A percentile compares a stretch with the other conserved stretches of the same genome.
Conservation (phyloP, 106 monocot species). For the Dioscorea alata region DNA sequence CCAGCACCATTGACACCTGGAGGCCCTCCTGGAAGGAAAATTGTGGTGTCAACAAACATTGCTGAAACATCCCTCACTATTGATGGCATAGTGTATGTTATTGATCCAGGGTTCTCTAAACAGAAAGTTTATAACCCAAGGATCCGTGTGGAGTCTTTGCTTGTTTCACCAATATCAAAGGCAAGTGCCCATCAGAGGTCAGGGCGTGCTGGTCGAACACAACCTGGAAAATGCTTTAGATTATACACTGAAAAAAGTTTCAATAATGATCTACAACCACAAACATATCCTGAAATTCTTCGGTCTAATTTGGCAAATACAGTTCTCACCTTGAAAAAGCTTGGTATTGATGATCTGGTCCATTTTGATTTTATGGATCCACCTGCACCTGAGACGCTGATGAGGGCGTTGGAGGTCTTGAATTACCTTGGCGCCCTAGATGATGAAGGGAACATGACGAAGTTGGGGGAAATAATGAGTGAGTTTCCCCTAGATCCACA, state of each 20-base stretch:
- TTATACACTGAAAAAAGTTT: conserved; percentile 71
- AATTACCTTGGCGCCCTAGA: conserved; percentile 64
- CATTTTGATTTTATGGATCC: conserved; percentile 90
- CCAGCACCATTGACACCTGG: conserved; percentile 47
- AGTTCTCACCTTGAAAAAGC: conserved; percentile 64
- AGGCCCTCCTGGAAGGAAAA: conserved; percentile 65
- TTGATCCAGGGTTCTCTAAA: conserved; percentile 83
- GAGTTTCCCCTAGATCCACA: conserved; percentile 76
- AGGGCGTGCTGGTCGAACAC: conserved; percentile 80
- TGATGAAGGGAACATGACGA: conserved; percentile 67
- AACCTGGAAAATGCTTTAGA: conserved; percentile 80
- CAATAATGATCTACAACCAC: conserved; percentile 55
- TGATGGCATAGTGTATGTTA: conserved; percentile 86
- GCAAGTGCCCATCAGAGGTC: conserved; percentile 78
- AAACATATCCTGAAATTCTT: conserved; percentile 76
- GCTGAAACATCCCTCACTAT: conserved; percentile 81
- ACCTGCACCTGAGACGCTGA: conserved; percentile 61
- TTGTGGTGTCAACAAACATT: conserved; percentile 82
- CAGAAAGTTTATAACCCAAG: conserved; percentile 78
- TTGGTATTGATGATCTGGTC: conserved; percentile 73
- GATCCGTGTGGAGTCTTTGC: conserved; percentile 62
- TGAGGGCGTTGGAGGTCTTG: conserved; percentile 63
- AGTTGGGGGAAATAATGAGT: conserved; percentile 59
- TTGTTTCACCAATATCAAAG: conserved; percentile 72
- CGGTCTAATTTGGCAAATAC: conserved; percentile 67